Evolutionary conservation across 1,284 basidiomycete genomes (phyloP).

Genomic region (Cerrena zonata): DNA sequence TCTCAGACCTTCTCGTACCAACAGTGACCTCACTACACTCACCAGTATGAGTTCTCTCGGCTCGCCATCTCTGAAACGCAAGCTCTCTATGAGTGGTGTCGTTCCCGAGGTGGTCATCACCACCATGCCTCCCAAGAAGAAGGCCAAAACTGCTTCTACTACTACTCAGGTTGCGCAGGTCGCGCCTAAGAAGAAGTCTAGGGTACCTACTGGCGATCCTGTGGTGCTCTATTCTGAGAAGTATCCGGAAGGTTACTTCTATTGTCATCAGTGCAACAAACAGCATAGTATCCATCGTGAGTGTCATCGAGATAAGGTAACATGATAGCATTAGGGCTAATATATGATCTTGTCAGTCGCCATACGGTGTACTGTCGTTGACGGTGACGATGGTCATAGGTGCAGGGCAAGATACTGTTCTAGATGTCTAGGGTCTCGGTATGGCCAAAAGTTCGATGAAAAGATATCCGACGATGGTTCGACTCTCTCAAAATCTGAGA

Average conservation of each 20-base stretch:
- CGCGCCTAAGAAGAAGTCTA: conserved; percentile 6
- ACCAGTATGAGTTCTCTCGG: conserved; percentile 11
- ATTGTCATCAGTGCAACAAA: conserved; percentile 68
- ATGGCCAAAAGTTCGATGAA: conserved; percentile 44
- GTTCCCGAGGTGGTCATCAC: not conserved
- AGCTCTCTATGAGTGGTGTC: conserved; percentile 11
- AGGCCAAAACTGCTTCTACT: conserved; percentile 31
- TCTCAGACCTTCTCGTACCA: conserved; percentile 27
- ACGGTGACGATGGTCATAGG: conserved; percentile 30
- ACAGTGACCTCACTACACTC: conserved; percentile 14
- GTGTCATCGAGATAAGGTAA: too few relatives aligned
- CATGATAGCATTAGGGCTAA: too few relatives aligned
- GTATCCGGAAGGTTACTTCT: conserved; percentile 35
- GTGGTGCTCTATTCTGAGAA: conserved; percentile 21
- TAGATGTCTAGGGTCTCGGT: conserved; percentile 60
- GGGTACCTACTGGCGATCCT: conserved; percentile 2
- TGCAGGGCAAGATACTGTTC: conserved; percentile 61
- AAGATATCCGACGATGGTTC: conserved; percentile 25
- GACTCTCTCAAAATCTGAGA: conserved; percentile 18
- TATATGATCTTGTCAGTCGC: conserved; percentile 36
- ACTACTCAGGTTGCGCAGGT: conserved; percentile 1
- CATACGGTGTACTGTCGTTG: conserved; percentile 47
- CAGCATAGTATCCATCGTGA: conserved; percentile 49
- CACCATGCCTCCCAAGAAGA: conserved; percentile 3
- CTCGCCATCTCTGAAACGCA: conserved; percentile 21